phyloP scores from a whole-genome alignment of 371 early-diverging fungal genomes.

The Circinella minor region DNA sequence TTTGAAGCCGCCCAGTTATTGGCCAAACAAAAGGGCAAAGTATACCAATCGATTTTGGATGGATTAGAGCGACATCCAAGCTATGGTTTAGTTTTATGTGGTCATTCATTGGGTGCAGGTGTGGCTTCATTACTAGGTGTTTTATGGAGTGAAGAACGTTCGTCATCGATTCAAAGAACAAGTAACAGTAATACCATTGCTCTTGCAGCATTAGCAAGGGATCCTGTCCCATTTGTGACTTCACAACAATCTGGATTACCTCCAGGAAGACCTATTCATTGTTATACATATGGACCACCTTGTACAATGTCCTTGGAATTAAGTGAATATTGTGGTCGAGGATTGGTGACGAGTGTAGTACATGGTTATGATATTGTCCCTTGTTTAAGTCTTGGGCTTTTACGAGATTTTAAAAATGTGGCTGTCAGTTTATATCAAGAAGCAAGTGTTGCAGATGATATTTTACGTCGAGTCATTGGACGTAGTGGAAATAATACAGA shows the following conservation, averaged over 20 bases:
- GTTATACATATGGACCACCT: constrained; percentile 79
- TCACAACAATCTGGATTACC: constrained; percentile 69
- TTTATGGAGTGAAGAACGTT: constrained; percentile 66
- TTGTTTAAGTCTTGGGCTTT: constrained; percentile 71
- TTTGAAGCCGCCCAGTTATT: constrained; percentile 73
- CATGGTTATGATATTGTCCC: constrained; percentile 78
- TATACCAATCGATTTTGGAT: constrained; percentile 66
- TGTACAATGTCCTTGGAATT: constrained; percentile 72
- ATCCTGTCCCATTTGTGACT: constrained; percentile 66
- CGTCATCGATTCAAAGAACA: constrained; percentile 31
- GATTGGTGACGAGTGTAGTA: constrained; percentile 76
- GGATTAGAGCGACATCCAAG: constrained; percentile 68
- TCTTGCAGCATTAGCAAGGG: constrained; percentile 28
- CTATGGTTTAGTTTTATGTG: constrained; percentile 81
- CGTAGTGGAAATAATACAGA: constrained; percentile 25
- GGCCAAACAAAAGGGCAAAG: constrained; percentile 65
- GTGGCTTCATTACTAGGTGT: constrained; percentile 73
- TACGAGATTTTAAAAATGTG: constrained; percentile 77
- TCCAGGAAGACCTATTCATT: constrained; percentile 74
- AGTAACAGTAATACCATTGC: background rate
- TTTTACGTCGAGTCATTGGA: constrained; percentile 62
- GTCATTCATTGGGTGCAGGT: constrained; percentile 85
- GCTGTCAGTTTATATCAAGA: constrained; percentile 72
- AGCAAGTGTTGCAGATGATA: constrained; percentile 69
- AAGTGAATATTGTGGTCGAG: constrained; percentile 66